Conservation (phyloP, 208 protist species). For the Leishmania martiniquensis region DNA sequence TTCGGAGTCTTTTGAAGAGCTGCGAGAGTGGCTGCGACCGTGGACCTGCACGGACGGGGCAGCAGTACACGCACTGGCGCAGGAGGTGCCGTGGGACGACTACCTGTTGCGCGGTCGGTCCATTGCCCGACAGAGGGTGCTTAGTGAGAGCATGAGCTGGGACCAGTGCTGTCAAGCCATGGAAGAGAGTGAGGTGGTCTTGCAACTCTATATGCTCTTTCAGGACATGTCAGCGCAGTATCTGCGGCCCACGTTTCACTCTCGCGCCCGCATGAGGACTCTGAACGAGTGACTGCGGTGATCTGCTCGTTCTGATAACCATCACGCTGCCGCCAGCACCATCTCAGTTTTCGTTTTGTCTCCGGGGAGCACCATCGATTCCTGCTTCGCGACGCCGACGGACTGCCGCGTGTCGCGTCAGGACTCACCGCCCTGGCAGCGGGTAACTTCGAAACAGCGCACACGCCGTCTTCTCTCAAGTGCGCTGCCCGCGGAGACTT, state of each 20-base stretch:
- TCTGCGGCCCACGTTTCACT: slow-evolving; percentile 13
- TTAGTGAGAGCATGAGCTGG: slow-evolving; percentile 44
- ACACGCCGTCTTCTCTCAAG: too few species aligned
- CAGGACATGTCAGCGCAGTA: slow-evolving; percentile 30
- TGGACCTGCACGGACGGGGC: slow-evolving; percentile 33
- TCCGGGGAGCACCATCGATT: too few species aligned
- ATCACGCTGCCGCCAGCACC: too few species aligned
- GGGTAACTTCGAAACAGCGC: too few species aligned
- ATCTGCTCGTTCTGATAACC: too few species aligned
- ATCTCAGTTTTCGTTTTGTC: too few species aligned
- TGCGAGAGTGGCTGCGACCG: slow-evolving; percentile 65
- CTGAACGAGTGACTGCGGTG: too few species aligned
- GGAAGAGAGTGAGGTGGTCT: slow-evolving; percentile 42
- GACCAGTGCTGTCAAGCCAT: slow-evolving; percentile 32
- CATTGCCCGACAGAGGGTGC: slow-evolving; percentile 9
- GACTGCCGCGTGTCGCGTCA: too few species aligned
- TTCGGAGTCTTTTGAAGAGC: slow-evolving; percentile 31
- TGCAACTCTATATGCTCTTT: slow-evolving; percentile 45
- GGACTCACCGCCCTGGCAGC: too few species aligned
- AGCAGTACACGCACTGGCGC: slow-evolving; percentile 31
- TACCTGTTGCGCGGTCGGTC: slow-evolving; percentile 63
- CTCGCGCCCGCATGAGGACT: too few species aligned
- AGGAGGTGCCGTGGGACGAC: slow-evolving; percentile 83
- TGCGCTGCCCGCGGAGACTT: too few species aligned
- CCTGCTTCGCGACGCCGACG: too few species aligned